These are phyloP conservation scores for Haplosporangium sp. DNA, from an alignment of 371 early-diverging fungal species.

Conservation along the genomic window DNA sequence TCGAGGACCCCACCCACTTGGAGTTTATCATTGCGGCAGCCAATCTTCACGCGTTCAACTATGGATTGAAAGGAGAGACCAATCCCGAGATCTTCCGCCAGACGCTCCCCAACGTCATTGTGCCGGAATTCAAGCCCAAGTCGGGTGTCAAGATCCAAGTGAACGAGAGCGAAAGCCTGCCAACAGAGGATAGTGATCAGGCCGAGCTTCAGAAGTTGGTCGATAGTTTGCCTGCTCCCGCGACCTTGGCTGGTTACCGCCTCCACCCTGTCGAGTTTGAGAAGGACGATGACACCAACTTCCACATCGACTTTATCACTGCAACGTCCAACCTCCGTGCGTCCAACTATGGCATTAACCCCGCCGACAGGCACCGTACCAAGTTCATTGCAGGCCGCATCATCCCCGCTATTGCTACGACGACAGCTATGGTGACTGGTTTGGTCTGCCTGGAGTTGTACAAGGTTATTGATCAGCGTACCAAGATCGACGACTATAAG, in stretches of 20 bases:
- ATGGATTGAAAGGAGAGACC: constrained; percentile 84
- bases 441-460: constrained; percentile 98
- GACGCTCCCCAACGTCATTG: constrained; percentile 73
- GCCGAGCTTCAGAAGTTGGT: constrained; percentile 76
- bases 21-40: constrained; percentile 95
- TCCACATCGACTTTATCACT: constrained; percentile 99
- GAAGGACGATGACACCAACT: constrained; percentile 99
- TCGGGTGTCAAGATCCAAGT: constrained; percentile 97
- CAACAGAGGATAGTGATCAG: constrained; percentile 63
- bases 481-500: constrained; percentile 95
- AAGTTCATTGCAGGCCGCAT: constrained; percentile 99
- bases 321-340: constrained; percentile 99
- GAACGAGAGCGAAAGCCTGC: constrained; percentile 81
- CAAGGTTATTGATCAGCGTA: constrained; percentile 88
- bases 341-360: constrained; percentile 94
- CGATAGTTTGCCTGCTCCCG: constrained; percentile 76
- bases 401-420: constrained; percentile 99
- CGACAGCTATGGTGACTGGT: constrained; percentile 99
- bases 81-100: constrained; percentile 78
- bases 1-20: constrained; percentile 84
- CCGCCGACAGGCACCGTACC: constrained; percentile 94
- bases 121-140: constrained; percentile 92
- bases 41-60: constrained; percentile 96
- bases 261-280: constrained; percentile 95
- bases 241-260: constrained; percentile 79